Percentiles rank a stretch among this genome's conserved stretches.
Conservation (phyloP, 1,284 basidiomycete species). For the Cystobasidium sp. region DNA sequence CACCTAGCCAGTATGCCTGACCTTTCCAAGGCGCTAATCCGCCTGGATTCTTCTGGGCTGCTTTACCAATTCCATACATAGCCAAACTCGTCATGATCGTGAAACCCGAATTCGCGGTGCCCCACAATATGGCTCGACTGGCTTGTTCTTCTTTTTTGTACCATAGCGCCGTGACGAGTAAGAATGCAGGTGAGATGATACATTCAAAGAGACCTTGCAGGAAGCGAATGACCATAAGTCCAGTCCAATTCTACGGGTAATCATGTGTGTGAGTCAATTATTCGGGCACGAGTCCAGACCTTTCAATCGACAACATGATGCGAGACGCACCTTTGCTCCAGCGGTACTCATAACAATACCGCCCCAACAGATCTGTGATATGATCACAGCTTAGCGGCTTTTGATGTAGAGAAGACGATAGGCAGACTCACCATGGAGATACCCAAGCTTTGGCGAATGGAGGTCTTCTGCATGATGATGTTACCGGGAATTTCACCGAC, state of each 20-base stretch:
- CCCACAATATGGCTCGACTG: slow-evolving; percentile 36
- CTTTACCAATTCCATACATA: slow-evolving; percentile 52
- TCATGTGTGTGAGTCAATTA: background rate
- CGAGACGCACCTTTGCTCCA: slow-evolving; percentile 47
- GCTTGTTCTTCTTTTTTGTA: slow-evolving; percentile 49
- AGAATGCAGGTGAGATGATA: slow-evolving; percentile 47
- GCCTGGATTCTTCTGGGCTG: slow-evolving; percentile 46
- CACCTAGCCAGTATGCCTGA: slow-evolving; percentile 54
- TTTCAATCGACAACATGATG: background rate
- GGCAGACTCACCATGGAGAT: slow-evolving; percentile 47
- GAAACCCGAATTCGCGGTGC: slow-evolving; percentile 39
- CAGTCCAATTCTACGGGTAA: slow-evolving; percentile 46
- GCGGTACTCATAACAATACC: slow-evolving; percentile 52
- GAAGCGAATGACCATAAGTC: slow-evolving; percentile 54
- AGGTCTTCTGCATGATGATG: slow-evolving; percentile 52
- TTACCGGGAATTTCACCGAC: slow-evolving; percentile 55
- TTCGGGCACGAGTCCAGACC: background rate
- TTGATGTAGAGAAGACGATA: background rate
- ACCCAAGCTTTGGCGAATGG: slow-evolving; percentile 50
- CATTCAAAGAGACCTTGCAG: slow-evolving; percentile 52
- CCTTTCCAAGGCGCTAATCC: slow-evolving; percentile 52
- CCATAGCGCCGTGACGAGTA: slow-evolving; percentile 50
- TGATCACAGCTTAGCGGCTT: background rate
- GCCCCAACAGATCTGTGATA: slow-evolving; percentile 48
- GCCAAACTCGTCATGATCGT: slow-evolving; percentile 48